Percentiles rank a stretch among this genome's conserved stretches.
phyloP scores from a whole-genome alignment of 148 eudicot genomes.

The Hydrangea macrophylla region DNA sequence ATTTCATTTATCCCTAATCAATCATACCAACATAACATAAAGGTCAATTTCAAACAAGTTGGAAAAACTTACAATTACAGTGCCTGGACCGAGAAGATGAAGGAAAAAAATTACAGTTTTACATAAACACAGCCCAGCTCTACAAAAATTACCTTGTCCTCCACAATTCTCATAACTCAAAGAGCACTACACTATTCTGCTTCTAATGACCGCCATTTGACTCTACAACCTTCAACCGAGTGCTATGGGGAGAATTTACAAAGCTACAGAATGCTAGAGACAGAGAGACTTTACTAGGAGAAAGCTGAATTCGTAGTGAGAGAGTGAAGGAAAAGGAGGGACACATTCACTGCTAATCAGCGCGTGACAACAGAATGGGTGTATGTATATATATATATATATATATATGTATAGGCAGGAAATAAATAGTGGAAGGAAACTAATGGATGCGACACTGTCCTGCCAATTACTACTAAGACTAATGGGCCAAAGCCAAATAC shows the following conservation, averaged over 20 bases:
- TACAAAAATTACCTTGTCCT: not conserved
- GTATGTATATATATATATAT: not conserved
- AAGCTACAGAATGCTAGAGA: not conserved
- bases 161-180: not conserved
- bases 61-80: not conserved
- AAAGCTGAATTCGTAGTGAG: not conserved
- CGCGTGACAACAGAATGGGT: not conserved
- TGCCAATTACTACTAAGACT: conserved; percentile 11
- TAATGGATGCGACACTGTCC: not conserved
- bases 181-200: not conserved
- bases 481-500: conserved; percentile 11
- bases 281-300: no score
- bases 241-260: not conserved
- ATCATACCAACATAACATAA: not conserved
- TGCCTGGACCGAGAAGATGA: not conserved
- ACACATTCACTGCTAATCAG: not conserved
- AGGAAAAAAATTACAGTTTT: not conserved
- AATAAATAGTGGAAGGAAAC: not conserved
- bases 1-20: not conserved
- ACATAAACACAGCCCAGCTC: not conserved
- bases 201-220: not conserved
- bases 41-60: no score
- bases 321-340: not conserved
- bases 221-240: not conserved
- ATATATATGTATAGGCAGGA: not conserved